A percentile compares a stretch with the other conserved stretches of the same genome.
These are phyloP conservation scores for Serendipita sp. DNA, from an alignment of 768 basidiomycete species.

Conservation along the genomic window DNA sequence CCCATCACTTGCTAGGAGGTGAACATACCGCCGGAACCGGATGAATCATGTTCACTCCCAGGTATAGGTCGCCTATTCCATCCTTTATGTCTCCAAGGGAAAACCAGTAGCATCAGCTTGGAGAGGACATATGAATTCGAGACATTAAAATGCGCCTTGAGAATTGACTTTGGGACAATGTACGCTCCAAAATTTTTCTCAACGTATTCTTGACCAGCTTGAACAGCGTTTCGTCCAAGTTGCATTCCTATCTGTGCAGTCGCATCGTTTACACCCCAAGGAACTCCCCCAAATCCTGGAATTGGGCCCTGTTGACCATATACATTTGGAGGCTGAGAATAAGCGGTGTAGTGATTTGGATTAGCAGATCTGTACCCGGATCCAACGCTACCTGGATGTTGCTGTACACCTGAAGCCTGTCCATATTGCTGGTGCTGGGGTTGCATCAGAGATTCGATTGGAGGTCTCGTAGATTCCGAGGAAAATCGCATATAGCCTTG, in stretches of 20 bases:
- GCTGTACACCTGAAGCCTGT: constrained; percentile 10
- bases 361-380: constrained; percentile 30
- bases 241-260: constrained; percentile 96
- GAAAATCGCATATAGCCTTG: constrained; percentile 55
- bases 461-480: constrained; percentile 17
- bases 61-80: constrained; percentile 30
- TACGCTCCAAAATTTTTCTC: constrained; percentile 63
- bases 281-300: constrained; percentile 21
- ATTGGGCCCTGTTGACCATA: constrained; percentile 16
- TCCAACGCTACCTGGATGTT: constrained; percentile 15
- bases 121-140: constrained; percentile 88
- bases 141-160: constrained; percentile 91
- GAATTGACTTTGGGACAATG: constrained; percentile 20
- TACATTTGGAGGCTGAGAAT: constrained; percentile 19
- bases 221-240: constrained; percentile 77
- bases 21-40: not conserved
- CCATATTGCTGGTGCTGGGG: constrained; percentile 11
- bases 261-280: constrained; percentile 62
- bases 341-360: constrained; percentile 31
- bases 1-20: not conserved
- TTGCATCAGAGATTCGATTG: constrained; percentile 13
- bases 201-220: constrained; percentile 89
- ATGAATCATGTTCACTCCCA: not conserved
- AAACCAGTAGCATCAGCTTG: constrained; percentile 77
- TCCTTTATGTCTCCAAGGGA: constrained; percentile 85